Percentiles rank a stretch among this genome's conserved stretches.
These are phyloP conservation scores for Pichia sp. DNA, from an alignment of 1,139 yeast species.

Conservation along the genomic window DNA sequence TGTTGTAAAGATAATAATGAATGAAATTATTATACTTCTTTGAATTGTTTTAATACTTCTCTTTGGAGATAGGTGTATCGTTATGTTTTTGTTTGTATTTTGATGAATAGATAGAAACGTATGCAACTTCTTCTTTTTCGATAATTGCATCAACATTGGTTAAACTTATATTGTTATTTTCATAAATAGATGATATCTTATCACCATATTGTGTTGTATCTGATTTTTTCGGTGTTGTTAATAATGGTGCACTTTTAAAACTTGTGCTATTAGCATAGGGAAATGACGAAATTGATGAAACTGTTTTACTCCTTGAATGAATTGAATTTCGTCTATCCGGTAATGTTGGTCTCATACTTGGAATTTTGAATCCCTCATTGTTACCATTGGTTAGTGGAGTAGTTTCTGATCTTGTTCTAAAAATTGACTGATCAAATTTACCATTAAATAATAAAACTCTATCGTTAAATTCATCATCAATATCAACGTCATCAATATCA, in stretches of 20 bases:
- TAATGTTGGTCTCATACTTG: slow-evolving; percentile 15
- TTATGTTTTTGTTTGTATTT: slow-evolving; percentile 19
- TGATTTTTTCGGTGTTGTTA: slow-evolving; percentile 11
- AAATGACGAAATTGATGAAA: slow-evolving; percentile 23
- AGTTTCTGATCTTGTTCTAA: background rate
- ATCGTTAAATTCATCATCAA: slow-evolving; percentile 2
- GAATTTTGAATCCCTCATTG: slow-evolving; percentile 12
- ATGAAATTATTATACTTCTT: background rate
- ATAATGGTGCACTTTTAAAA: slow-evolving; percentile 11
- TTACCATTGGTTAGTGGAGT: background rate
- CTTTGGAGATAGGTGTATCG: slow-evolving; percentile 25
- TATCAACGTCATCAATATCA: background rate
- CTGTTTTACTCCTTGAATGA: slow-evolving; percentile 26
- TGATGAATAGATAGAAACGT: slow-evolving; percentile 13
- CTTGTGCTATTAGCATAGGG: slow-evolving; percentile 7
- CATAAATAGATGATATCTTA: background rate
- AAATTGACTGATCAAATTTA: background rate
- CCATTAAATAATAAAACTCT: background rate
- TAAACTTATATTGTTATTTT: slow-evolving; percentile 5
- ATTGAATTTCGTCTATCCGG: slow-evolving; percentile 18
- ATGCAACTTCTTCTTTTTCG: slow-evolving; percentile 6
- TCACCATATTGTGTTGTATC: slow-evolving; percentile 10
- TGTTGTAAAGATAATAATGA: background rate
- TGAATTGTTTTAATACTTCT: background rate
- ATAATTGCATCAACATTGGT: slow-evolving; percentile 6